phyloP scores from a whole-genome alignment of 257 asterid genomes.

The Solanum piurae region DNA sequence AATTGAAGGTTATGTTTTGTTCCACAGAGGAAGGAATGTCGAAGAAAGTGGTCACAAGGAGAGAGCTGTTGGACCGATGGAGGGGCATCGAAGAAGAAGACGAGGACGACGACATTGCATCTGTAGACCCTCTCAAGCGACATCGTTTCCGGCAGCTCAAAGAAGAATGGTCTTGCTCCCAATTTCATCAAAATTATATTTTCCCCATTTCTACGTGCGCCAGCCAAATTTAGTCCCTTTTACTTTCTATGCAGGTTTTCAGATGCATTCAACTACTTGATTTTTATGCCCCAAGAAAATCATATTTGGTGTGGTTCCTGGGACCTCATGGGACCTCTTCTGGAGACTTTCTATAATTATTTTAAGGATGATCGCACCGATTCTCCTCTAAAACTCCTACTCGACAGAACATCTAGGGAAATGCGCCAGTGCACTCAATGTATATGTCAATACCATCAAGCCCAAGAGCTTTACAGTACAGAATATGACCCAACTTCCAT shows the following conservation, averaged over 20 bases:
- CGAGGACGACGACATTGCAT: constrained; percentile 26
- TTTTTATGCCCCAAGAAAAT: constrained; percentile 41
- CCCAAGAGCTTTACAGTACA: constrained; percentile 56
- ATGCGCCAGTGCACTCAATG: constrained; percentile 72
- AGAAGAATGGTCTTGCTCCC: constrained; percentile 57
- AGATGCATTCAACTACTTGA: constrained; percentile 75
- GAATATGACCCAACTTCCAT: constrained; percentile 69
- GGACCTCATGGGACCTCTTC: constrained; percentile 92
- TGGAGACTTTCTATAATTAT: constrained; percentile 85
- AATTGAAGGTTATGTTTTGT: not conserved
- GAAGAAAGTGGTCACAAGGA: constrained; percentile 37
- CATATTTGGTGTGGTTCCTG: constrained; percentile 89
- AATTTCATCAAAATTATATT: not conserved
- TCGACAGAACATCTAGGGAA: constrained; percentile 62
- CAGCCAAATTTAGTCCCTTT: not conserved
- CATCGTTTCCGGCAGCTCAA: constrained; percentile 73
- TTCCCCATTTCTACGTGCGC: not conserved
- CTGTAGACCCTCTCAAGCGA: constrained; percentile 35
- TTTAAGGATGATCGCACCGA: constrained; percentile 46
- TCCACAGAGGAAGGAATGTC: constrained; percentile 21
- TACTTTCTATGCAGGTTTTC: constrained; percentile 57
- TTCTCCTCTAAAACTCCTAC: constrained; percentile 77
- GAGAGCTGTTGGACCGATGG: constrained; percentile 80
- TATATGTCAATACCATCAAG: constrained; percentile 89
- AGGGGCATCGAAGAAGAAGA: constrained; percentile 69